Base-by-base conservation (phyloP, 768 basidiomycete species). In the Amanita thiersii region DNA sequence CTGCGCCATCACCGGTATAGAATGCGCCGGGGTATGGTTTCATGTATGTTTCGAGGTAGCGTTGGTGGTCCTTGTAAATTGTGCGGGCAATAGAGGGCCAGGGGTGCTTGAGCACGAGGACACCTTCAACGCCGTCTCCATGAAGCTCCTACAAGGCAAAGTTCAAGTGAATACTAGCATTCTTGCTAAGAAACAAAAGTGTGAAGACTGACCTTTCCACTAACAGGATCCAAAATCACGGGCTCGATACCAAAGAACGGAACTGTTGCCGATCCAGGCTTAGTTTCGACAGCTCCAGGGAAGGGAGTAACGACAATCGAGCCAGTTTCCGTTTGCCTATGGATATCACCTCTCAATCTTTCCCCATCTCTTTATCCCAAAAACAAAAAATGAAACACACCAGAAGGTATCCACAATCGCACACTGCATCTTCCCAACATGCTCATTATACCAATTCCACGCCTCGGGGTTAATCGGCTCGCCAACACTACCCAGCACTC, bases 381-480 rank as follows among this genome's bases (percentile, higher is more conserved):
- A 43, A 30, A 48, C 49, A 50, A 29, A 43, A 39, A 26, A 30
- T 17, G 14, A 4, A 20, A 58, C 69, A 25, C 48, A 73, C 80
- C 88, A 92, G 64, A 79, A 92, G 3, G 89, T 94, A 63, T 96
- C 92, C 30, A 94, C 92, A 50, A 97, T 81, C 4, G 94, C 90
- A 57, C 89, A 93, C 60, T 97, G 75, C 50, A 63, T 70, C 54
- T 76, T 74, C 7, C 94, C 96, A 40, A 96, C 92, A 55, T 90
- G 78, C 55, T 96, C 91, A 60, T 94, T 91, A 65, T 93, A 96
- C 94, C 94, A 98, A 53, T 93, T 77, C 94, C 96, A 97, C 8
- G 94, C 94, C 60, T 97, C 94, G 19, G 93, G 92, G 63, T 97
- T 97, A 70, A 99, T 98, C 1, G 96, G 96, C 65, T 99, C 96